Evolutionary conservation across 345 rosid genomes (phyloP), one percentile per base, ranked within the genome.

Genomic region (Alliaria petiolata): DNA sequence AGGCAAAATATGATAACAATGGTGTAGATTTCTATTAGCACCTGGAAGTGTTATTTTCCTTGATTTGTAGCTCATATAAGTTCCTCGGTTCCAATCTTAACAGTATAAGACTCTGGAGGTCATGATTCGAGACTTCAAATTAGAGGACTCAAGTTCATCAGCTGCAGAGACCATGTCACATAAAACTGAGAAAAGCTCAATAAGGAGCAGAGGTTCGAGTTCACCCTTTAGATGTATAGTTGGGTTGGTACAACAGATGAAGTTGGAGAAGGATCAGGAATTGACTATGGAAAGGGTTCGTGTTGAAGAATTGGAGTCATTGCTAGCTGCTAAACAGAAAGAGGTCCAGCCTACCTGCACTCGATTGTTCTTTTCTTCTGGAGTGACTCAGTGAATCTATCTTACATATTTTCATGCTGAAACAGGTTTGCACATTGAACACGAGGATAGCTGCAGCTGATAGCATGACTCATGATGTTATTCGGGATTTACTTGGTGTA

Each of bases 391-490:
- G 50, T 67, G 52, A 62, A 35, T 52, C 74, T 16, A 14, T 35
- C 58, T 52, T 70, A 56, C n/a, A 19, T 13, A 36, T 19, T 35
- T 26, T 63, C 70, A 39, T 57, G 42, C 51, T 71, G 76, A 39
- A 74, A 71, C 87, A 90, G 98, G 81, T 86, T 59, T 89, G 89
- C 58, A 71, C 78, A 82, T 84, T 93, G 70, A 89, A 81, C 39
- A 79, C 97, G 11, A 85, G 97, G 70, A 78, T 93, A 67, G 98
- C 96, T 62, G 89, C 96, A 52, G 92, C 92, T 52, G 98, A 93
- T 80, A 93, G 87, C 91, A 93, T 89, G 98, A 90, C 98, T 22
- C 96, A 90, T 70, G 97, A 93, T 73, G 88, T 93, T 70, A 90
- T 93, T 70, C 95, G 92, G 45, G 98, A 93, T 84, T 82, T 93